Evolutionary conservation across 148 eudicot species (phyloP).

Genomic region (Bassia scoparia): DNA sequence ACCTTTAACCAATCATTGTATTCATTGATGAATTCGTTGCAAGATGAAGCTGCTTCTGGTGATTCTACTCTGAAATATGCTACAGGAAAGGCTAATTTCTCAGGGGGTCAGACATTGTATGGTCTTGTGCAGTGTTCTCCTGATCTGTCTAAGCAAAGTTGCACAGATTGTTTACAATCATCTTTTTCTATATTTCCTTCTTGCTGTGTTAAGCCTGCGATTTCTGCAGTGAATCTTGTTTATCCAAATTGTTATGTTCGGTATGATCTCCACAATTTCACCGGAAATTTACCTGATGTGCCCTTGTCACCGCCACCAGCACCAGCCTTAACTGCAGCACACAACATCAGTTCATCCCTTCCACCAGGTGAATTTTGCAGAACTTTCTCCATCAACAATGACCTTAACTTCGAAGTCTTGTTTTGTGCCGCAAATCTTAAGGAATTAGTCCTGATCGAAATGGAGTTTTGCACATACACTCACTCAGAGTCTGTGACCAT

Average conservation of each 20-base stretch:
- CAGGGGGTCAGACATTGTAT: slow-evolving; percentile 18
- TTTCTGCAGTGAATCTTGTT: slow-evolving; percentile 8
- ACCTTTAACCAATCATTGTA: slow-evolving; percentile 13
- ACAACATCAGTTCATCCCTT: background rate
- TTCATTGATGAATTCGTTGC: slow-evolving; percentile 6
- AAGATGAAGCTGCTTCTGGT: slow-evolving; percentile 18
- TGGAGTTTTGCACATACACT: too few species aligned
- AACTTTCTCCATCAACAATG: too few species aligned
- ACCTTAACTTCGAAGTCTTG: too few species aligned
- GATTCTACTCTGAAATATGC: slow-evolving; percentile 22
- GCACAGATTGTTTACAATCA: slow-evolving; percentile 18
- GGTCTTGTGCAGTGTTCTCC: slow-evolving; percentile 31
- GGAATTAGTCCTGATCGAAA: too few species aligned
- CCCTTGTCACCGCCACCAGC: background rate
- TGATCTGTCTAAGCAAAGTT: slow-evolving; percentile 20
- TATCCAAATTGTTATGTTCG: slow-evolving; percentile 23
- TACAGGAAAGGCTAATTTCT: slow-evolving; percentile 9
- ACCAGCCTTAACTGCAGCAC: background rate
- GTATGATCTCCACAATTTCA: slow-evolving; percentile 18
- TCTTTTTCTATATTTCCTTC: background rate
- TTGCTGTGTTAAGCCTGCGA: background rate
- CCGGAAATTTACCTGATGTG: slow-evolving; percentile 11
- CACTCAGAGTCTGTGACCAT: too few species aligned
- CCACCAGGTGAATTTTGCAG: slow-evolving; percentile 24
- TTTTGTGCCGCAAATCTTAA: too few species aligned